Percentiles rank a stretch among this genome's conserved stretches.
These are phyloP conservation scores for Yarrowia sp. DNA, from an alignment of 805 yeast species.

Conservation along the genomic window DNA sequence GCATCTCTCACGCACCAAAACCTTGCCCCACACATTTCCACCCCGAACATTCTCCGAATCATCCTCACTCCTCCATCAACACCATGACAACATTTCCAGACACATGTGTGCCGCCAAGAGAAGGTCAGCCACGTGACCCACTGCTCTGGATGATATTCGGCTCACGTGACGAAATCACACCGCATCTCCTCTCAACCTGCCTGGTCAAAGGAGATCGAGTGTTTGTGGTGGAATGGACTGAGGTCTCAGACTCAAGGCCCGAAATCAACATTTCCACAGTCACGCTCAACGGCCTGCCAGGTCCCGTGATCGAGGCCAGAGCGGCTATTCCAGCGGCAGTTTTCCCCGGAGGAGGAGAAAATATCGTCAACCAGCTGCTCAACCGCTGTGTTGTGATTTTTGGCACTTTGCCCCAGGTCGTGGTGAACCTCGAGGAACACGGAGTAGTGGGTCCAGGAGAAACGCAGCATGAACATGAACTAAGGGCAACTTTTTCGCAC, in stretches of 20 bases:
- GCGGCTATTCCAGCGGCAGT: background rate
- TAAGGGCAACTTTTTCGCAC: background rate
- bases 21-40: conserved; percentile 23
- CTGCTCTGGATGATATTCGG: conserved; percentile 35
- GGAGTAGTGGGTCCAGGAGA: conserved; percentile 19
- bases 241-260: background rate
- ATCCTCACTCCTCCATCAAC: background rate
- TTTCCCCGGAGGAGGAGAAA: conserved; percentile 17
- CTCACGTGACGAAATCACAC: conserved; percentile 18
- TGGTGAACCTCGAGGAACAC: conserved; percentile 30
- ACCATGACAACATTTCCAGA: conserved; percentile 14
- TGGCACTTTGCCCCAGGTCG: conserved; percentile 29
- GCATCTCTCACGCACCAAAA: conserved; percentile 2
- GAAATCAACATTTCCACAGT: conserved; percentile 16
- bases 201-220: conserved; percentile 17
- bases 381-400: conserved; percentile 2
- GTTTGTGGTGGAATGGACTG: conserved; percentile 28
- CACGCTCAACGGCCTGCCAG: conserved; percentile 2
- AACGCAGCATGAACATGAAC: conserved; percentile 24
- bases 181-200: conserved; percentile 1
- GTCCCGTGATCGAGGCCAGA: conserved; percentile 22
- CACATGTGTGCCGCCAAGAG: conserved; percentile 3
- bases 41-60: background rate
- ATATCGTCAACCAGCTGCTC: conserved; percentile 8
- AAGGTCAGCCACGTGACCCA: conserved; percentile 19